Conservation (phyloP, 345 rosid genomes). For the Theobroma cacao region DNA sequence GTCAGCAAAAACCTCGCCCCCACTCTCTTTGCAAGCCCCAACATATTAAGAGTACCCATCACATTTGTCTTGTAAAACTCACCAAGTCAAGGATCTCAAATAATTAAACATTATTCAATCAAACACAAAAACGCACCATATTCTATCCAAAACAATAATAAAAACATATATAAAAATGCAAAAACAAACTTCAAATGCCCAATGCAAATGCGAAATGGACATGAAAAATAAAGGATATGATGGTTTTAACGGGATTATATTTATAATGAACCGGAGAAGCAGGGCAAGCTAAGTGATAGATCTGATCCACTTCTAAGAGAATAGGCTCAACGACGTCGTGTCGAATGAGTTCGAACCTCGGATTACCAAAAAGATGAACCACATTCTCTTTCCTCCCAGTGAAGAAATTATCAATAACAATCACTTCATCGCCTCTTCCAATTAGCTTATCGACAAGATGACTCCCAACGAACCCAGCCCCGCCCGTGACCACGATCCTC, state of each 20-base stretch:
- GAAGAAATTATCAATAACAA: slow-evolving; percentile 92
- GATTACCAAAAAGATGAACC: slow-evolving; percentile 75
- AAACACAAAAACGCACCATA: neutral
- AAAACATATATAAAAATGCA: neutral
- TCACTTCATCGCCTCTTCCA: slow-evolving; percentile 88
- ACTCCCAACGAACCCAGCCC: slow-evolving; percentile 97
- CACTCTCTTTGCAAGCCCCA: slow-evolving; percentile 98
- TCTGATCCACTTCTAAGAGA: slow-evolving; percentile 94
- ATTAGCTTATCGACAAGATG: slow-evolving; percentile 94
- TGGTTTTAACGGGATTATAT: slow-evolving; percentile 94
- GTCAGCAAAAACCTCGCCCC: slow-evolving; percentile 96
- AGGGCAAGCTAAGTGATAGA: slow-evolving; percentile 98
- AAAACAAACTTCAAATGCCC: slow-evolving; percentile 5
- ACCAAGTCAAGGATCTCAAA: slow-evolving; percentile 52
- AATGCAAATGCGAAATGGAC: neutral
- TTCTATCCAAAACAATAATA: neutral
- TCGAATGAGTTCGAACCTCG: slow-evolving; percentile 90
- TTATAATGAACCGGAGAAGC: slow-evolving; percentile 99
- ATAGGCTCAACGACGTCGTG: slow-evolving; percentile 98
- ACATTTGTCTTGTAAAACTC: slow-evolving; percentile 87
- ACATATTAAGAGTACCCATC: slow-evolving; percentile 97
- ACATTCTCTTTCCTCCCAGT: slow-evolving; percentile 94
- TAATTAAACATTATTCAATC: neutral
- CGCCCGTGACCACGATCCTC: slow-evolving; percentile 94
- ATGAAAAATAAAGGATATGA: slow-evolving; percentile 62